phyloP scores from a whole-genome alignment of 2,329 filamentous ascomycete species.

The Fusarium stilboides region DNA sequence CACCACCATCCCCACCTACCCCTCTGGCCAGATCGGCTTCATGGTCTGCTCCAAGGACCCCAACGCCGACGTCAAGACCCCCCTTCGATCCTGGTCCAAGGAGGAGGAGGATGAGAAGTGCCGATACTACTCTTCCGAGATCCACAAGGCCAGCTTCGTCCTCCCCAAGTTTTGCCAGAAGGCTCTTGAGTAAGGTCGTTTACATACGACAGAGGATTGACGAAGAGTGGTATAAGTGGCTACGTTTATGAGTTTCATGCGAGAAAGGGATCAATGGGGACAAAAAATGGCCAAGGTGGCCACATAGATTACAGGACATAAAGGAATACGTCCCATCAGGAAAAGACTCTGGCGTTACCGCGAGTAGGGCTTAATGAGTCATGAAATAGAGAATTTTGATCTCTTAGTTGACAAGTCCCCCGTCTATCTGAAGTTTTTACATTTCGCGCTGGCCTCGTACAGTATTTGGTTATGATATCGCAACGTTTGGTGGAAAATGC shows the following conservation, averaged over 20 bases:
- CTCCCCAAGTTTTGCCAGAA: slow-evolving; percentile 94
- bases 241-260: slow-evolving; percentile 45
- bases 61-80: slow-evolving; percentile 85
- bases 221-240: slow-evolving; percentile 21
- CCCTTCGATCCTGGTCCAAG: slow-evolving; percentile 82
- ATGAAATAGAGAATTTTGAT: slow-evolving; percentile 37
- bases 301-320: slow-evolving; percentile 39
- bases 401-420: slow-evolving; percentile 4
- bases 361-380: slow-evolving; percentile 38
- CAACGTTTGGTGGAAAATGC: neutral
- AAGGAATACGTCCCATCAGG: slow-evolving; percentile 21
- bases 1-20: slow-evolving; percentile 99
- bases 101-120: slow-evolving; percentile 95
- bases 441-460: too few species aligned
- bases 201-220: slow-evolving; percentile 3
- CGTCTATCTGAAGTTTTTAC: neutral
- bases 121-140: slow-evolving; percentile 97
- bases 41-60: slow-evolving; percentile 99
- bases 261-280: slow-evolving; percentile 37
- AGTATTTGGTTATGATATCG: neutral
- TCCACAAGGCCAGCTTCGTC: slow-evolving; percentile 95
- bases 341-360: slow-evolving; percentile 36
- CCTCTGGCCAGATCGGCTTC: slow-evolving; percentile 99
- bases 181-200: slow-evolving; percentile 68
- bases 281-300: slow-evolving; percentile 37